Evolutionary conservation across 306 rosid species (phyloP), one percentile per base, ranked within the genome.

Genomic region (Mimosa pudica): DNA sequence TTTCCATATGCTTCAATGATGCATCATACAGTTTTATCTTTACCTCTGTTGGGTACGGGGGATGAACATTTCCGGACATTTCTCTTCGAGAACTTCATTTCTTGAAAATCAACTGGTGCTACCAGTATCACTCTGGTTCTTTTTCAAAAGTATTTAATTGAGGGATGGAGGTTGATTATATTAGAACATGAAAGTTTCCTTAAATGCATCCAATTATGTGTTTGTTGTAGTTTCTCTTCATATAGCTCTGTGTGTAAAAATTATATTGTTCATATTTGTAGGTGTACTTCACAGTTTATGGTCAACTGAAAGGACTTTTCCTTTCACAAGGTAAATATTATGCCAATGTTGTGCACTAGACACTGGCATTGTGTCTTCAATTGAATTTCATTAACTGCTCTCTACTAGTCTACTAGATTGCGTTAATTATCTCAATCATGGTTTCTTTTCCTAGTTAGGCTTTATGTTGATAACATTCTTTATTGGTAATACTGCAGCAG

Each of bases 231-330:
- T 70, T 63, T 54, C 47, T 77, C 68, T 61, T 80, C 66, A 42
- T 62, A 73, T 67, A 52, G 80, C 73, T 84, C 72, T 55, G 18
- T 75, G 69, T 84, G 82, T 82, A 81, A 54, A 74, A 64, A 47
- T 16, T 52, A 63, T 74, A 11, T 47, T 67, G 77, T 14, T 78
- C 86, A 77, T 71, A n/a, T 81, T 71, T 85, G 77, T 73, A 95
- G 98, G 98, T 95, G 70, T 95, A 95, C 89, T 95, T 95, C 88
- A 72, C 99, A 85, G 90, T 86, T 78, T 95, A 95, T 74, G 97
- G 90, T 84, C 97, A 86, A 73, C 86, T 93, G 76, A 95, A 95
- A 84, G 79, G 91, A 81, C 77, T 80, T 77, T 92, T 92, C 24
- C 94, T 88, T 16, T 84, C 96, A 79, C 87, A 48, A 44, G 94